Percentiles rank a stretch among this genome's conserved stretches.
Evolutionary conservation across 1,284 basidiomycete species (phyloP).

Genomic region (Bondarzewia mesenterica): DNA sequence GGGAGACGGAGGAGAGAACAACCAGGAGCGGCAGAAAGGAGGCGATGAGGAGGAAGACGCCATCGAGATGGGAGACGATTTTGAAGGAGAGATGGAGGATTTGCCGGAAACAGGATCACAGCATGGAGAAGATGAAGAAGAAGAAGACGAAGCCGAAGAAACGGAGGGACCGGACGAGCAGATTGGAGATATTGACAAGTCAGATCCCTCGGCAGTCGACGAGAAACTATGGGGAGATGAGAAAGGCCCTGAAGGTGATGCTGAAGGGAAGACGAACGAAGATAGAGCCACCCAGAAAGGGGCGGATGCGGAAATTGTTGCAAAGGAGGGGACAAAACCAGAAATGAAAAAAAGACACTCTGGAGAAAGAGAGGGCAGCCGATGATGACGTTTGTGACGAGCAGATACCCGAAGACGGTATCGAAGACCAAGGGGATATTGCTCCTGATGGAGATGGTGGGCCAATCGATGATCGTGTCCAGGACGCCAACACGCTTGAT

Average conservation of each 20-base stretch:
- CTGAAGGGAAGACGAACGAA: conserved; percentile 45
- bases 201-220: conserved; percentile 85
- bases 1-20: conserved; percentile 54
- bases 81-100: conserved; percentile 81
- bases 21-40: conserved; percentile 43
- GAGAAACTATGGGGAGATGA: conserved; percentile 98
- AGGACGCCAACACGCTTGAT: conserved; percentile 10
- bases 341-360: conserved; percentile 25
- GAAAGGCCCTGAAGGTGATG: conserved; percentile 38
- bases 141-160: conserved; percentile 52
- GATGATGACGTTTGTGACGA: conserved; percentile 20
- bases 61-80: conserved; percentile 70
- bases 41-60: conserved; percentile 64
- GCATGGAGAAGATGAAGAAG: conserved; percentile 39
- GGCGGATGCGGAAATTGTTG: conserved; percentile 63
- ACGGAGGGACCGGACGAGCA: conserved; percentile 68
- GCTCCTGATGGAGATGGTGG: conserved; percentile 6
- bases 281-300: conserved; percentile 41
- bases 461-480: conserved; percentile 11
- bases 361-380: conserved; percentile 20
- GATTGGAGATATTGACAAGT: conserved; percentile 76
- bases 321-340: conserved; percentile 61
- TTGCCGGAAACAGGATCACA: conserved; percentile 47
- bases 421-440: conserved; percentile 18
- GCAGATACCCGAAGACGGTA: neutral